Evolutionary conservation across 306 rosid genomes (phyloP).

Genomic region (Acmispon strigosus): DNA sequence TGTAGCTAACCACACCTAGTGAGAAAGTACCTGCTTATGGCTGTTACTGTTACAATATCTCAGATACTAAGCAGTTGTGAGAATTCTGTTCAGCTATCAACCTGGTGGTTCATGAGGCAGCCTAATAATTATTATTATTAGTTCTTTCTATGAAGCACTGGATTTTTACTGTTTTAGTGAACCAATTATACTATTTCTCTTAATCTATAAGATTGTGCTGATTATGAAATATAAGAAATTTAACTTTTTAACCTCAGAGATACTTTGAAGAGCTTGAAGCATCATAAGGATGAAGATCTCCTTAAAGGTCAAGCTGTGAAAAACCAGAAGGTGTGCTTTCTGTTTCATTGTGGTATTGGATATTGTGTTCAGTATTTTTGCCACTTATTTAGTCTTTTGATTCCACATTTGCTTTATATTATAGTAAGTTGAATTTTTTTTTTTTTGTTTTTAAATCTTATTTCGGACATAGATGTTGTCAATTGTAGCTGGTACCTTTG

Average conservation of each 20-base stretch:
- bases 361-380: not conserved
- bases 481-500: too few relatives aligned
- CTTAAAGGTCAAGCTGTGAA: slow-evolving; percentile 85
- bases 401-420: not conserved
- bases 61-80: not conserved
- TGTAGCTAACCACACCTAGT: too few relatives aligned
- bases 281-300: slow-evolving; percentile 75
- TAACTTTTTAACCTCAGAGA: slow-evolving; percentile 34
- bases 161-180: not conserved
- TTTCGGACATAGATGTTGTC: too few relatives aligned
- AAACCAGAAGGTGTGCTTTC: slow-evolving; percentile 65
- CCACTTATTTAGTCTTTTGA: not conserved
- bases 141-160: not conserved
- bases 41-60: not conserved
- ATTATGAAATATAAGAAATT: slow-evolving; percentile 14
- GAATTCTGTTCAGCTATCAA: not conserved
- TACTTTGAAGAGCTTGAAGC: slow-evolving; percentile 66
- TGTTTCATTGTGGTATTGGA: not conserved
- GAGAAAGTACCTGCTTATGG: too few relatives aligned
- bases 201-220: not conserved
- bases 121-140: not conserved
- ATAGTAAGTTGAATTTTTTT: not conserved
- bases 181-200: not conserved
- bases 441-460: too few relatives aligned
- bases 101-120: not conserved